These are phyloP conservation scores for Colletotrichum sp. DNA, from an alignment of 2,329 filamentous ascomycete genomes.

Conservation along the genomic window DNA sequence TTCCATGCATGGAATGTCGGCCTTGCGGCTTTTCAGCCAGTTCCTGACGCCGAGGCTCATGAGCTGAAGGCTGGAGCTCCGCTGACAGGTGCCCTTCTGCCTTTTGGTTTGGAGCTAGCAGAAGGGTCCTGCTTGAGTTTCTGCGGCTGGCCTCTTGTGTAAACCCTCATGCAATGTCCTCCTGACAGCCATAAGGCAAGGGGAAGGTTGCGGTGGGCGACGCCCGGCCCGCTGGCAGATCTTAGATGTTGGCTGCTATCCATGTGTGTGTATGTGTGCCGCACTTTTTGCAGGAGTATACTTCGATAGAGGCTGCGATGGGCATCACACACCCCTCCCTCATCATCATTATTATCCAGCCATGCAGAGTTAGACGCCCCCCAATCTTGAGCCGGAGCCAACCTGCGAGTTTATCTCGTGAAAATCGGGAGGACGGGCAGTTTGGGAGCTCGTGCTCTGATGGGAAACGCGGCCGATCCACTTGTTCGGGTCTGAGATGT, in stretches of 20 bases:
- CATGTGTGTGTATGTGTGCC: neutral
- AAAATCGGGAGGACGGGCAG: neutral
- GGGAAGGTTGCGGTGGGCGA: neutral
- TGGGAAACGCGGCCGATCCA: slow-evolving; percentile 14
- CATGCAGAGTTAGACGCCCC: neutral
- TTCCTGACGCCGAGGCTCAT: slow-evolving; percentile 2
- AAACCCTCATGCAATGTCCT: slow-evolving; percentile 6
- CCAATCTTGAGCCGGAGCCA: neutral
- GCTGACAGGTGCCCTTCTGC: neutral
- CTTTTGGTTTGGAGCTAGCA: neutral
- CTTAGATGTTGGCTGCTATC: neutral
- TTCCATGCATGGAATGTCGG: neutral
- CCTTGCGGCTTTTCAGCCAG: neutral
- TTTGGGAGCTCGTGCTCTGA: neutral
- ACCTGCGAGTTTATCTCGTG: neutral
- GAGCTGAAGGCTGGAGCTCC: neutral
- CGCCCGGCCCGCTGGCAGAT: slow-evolving; percentile 1
- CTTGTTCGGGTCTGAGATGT: slow-evolving; percentile 19
- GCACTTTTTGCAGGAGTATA: neutral
- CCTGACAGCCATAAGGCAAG: slow-evolving; percentile 9
- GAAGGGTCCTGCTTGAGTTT: neutral
- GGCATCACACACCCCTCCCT: neutral
- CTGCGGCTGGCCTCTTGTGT: neutral
- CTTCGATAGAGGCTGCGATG: neutral
- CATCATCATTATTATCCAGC: neutral